Evolutionary conservation across 2,329 filamentous ascomycete genomes (phyloP), one percentile per base, ranked within the genome.

Genomic region (Hymenoscyphus fraxineus): DNA sequence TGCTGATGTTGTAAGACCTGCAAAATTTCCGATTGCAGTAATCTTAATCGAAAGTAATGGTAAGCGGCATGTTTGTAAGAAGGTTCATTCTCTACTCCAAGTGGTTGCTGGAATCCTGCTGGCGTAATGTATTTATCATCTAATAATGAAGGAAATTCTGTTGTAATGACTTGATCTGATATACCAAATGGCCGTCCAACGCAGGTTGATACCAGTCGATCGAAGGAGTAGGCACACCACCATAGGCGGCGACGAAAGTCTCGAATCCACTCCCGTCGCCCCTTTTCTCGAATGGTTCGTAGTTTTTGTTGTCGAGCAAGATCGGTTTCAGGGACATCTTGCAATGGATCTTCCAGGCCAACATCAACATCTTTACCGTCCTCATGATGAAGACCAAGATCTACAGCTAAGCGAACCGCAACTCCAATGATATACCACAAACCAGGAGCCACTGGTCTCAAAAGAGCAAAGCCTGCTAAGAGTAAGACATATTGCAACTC

Each of bases 361-460:
- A 86, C 76, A 58, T 88, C 82, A 10, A 84, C 73, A 68, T 88
- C 81, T 73, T 85, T 88, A 27, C 91, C 92, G 70, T 97, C 94
- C 76, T 98, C 95, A 70, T 94, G 93, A 76, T 98, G 93, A 35
- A 98, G 80, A 10, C 95, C 95, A 1, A 98, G 82, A 75, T 98
- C 95, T 27, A 98, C 90, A 6, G 92, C 94, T 61, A 98, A 78
- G 44, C 95, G 88, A 66, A 96, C 90, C 6, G 94, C 94, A 55
- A 97, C 93, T 12, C 95, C 95, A 65, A 96, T 91, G 67, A 98
- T 98, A 77, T 98, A 98, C 94, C 94, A 98, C 56, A 98, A 80
- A 15, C 95, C 95, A 0, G 94, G 94, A 1, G 94, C 92, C 27
- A 98, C 93, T 1, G 95, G 95, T 62, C 94, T 85, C 67, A 98